Conservation (phyloP, 176 grass and related monocot genomes). For the Coix lacrymajobi region DNA sequence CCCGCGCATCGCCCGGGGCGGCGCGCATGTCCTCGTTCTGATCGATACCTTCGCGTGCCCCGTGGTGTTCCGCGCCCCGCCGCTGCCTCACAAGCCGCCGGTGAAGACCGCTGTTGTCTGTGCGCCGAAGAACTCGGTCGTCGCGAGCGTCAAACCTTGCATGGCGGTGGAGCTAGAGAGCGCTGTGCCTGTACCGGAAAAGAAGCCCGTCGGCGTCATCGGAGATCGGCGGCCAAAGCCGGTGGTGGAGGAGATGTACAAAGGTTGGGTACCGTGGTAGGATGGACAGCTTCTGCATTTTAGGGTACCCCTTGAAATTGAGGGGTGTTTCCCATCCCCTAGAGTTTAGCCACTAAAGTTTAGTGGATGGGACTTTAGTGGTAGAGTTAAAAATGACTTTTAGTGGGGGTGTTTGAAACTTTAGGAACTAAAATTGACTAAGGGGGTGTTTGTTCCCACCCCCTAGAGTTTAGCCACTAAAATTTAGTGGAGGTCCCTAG, state of each 20-base stretch:
- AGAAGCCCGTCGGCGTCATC: not conserved
- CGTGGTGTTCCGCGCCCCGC: not conserved
- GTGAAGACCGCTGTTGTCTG: not conserved
- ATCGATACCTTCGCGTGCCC: constrained; percentile 2
- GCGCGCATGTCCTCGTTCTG: not conserved
- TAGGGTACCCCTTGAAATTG: too few species aligned
- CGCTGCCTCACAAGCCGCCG: not conserved
- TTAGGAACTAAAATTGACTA: too few species aligned
- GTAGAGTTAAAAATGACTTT: too few species aligned
- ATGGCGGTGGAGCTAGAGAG: not conserved
- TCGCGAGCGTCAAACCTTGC: not conserved
- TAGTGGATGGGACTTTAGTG: too few species aligned
- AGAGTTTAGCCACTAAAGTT: too few species aligned
- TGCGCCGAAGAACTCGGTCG: not conserved
- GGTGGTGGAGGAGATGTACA: not conserved
- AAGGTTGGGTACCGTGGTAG: not conserved
- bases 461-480: too few species aligned
- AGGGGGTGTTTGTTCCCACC: too few species aligned
- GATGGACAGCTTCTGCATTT: not conserved
- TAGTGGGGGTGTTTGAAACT: too few species aligned
- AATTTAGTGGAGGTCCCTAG: too few species aligned
- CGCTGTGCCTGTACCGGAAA: not conserved
- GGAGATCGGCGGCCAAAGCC: not conserved
- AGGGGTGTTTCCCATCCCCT: too few species aligned
- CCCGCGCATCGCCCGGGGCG: not conserved